Base-by-base conservation (phyloP, 768 basidiomycete species). In the Wakefieldia striispora region DNA sequence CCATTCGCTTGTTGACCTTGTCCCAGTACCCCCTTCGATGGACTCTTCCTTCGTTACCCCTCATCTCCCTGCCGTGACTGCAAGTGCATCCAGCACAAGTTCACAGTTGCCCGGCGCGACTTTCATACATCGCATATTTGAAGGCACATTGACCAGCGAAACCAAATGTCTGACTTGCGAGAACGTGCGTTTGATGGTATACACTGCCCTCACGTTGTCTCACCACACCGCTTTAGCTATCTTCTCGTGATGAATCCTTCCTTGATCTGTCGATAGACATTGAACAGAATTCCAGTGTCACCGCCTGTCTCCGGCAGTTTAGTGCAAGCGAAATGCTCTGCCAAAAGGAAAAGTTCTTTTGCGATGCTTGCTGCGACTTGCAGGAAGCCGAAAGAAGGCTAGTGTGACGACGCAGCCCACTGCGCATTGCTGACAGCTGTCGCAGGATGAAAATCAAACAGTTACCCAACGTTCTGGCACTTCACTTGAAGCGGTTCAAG, bases 201-300 rank as follows among this genome's bases (percentile, higher is more conserved):
- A 39, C 35, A n/a, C 50, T 47, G 47, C 34, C 19, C 31, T 40
- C 49, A 41, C 50, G 37, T 29, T 23, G 20, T 44, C 60, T 63
- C 44, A 60, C 43, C 40, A 45, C 40, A 45, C 43, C 16, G 5
- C 19, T 27, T 9, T 54, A 92, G 89, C 83, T 91, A 5, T 92
- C 92, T 7, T 89, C 93, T 10, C 85, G 97, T 17, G 95, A 98
- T 63, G 97, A 99, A 69, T 83, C 87, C 10, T 99, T 99, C 72
- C 80, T 99, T 47, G 97, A 99, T 71, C 78, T 99, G n/a, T 97
- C 95, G 5, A 92, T 99, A 70, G 97, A 99, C 67, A 98, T 99
- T 58, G 95, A 97, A 66, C 92, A 97, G 68, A 97, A 98, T 69
- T 91, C 94, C 3, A 95, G 92, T 55, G 86, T 99, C 45, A 95